phyloP scores from a whole-genome alignment of 1,139 yeast genomes.

The Maudiozyma humilis region DNA sequence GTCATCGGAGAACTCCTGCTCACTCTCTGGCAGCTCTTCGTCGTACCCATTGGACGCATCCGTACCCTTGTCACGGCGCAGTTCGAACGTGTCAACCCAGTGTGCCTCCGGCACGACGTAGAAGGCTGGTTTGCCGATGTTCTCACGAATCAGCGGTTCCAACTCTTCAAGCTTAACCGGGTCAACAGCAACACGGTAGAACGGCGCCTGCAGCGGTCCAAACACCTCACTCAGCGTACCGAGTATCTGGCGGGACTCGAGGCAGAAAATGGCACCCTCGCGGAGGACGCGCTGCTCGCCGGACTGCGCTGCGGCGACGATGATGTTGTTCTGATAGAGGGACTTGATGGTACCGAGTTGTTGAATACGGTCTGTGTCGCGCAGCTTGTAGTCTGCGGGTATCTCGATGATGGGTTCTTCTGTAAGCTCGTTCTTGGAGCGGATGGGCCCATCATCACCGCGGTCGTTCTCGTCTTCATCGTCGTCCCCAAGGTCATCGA shows the following conservation, averaged over 20 bases:
- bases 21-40: conserved; percentile 87
- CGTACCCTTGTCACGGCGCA: conserved; percentile 68
- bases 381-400: conserved; percentile 59
- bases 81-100: conserved; percentile 66
- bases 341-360: conserved; percentile 64
- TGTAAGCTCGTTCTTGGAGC: conserved; percentile 65
- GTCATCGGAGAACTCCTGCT: conserved; percentile 92
- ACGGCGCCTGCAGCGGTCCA: conserved; percentile 81
- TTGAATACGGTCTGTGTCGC: conserved; percentile 56
- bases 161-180: conserved; percentile 38
- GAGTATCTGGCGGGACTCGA: conserved; percentile 61
- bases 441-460: conserved; percentile 47
- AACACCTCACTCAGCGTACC: conserved; percentile 86
- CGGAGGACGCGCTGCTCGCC: conserved; percentile 81
- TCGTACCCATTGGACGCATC: conserved; percentile 95
- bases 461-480: conserved; percentile 9
- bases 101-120: conserved; percentile 78
- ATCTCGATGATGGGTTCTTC: conserved; percentile 63
- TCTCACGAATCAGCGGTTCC: conserved; percentile 35
- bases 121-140: conserved; percentile 52
- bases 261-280: conserved; percentile 74
- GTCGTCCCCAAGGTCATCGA: conserved; percentile 11
- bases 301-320: conserved; percentile 66
- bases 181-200: conserved; percentile 67
- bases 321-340: conserved; percentile 62